These are phyloP conservation scores for Osmanthus fragrans DNA, from an alignment of 257 asterid genomes.

Conservation along the genomic window DNA sequence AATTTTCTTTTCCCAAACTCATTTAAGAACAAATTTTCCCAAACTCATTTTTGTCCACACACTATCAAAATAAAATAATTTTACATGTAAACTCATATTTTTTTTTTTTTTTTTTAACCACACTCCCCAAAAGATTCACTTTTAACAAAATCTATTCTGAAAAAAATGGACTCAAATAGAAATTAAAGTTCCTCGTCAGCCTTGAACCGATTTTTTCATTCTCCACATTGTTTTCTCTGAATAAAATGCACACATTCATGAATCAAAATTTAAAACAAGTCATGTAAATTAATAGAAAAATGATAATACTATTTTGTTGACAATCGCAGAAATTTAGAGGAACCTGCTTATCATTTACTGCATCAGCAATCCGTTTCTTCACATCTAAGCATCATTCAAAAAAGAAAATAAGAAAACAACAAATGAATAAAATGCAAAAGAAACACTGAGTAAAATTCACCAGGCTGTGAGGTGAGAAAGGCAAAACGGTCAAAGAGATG, in stretches of 20 bases:
- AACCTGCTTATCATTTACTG: constrained; percentile 76
- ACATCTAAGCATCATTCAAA: constrained; percentile 45
- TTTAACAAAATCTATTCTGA: neutral
- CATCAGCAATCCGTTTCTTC: constrained; percentile 78
- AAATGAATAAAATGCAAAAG: constrained; percentile 2
- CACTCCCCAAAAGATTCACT: no score
- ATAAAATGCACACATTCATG: neutral
- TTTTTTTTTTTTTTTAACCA: no score
- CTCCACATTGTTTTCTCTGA: neutral
- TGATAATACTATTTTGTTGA: neutral
- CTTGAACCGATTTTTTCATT: neutral
- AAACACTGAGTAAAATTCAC: constrained; percentile 24
- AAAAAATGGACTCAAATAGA: neutral
- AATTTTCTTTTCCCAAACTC: no score
- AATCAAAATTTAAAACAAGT: neutral
- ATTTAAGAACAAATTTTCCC: no score
- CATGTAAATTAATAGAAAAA: neutral
- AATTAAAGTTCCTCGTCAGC: neutral
- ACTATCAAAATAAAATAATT: no score
- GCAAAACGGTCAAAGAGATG: constrained; percentile 72
- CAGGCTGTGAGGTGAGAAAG: constrained; percentile 66
- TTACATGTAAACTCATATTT: no score
- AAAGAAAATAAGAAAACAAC: neutral
- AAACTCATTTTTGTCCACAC: no score
- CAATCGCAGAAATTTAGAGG: constrained; percentile 3